Conservation (phyloP, 495 filamentous ascomycete species). For the Barbatosphaeria neglecta region DNA sequence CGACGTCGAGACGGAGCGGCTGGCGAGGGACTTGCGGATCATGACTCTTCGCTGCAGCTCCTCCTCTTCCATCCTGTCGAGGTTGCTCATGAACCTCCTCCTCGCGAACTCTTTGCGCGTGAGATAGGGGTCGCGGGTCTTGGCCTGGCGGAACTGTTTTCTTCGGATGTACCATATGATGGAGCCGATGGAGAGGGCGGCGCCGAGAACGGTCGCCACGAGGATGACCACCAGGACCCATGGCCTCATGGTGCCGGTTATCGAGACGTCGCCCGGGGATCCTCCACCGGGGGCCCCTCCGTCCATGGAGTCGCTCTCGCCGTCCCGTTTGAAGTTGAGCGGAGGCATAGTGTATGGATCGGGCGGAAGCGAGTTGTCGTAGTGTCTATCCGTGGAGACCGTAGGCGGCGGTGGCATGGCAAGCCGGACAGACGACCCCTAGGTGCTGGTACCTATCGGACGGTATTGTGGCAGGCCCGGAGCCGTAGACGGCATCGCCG, state of each 20-base stretch:
- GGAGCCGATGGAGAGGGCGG: not conserved
- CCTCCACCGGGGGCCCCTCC: not conserved
- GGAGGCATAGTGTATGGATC: not conserved
- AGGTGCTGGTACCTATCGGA: too few species aligned
- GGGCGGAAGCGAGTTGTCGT: not conserved
- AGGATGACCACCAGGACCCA: not conserved
- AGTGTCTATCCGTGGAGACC: not conserved
- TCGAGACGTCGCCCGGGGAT: not conserved
- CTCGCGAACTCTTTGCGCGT: not conserved
- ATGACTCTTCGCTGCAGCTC: constrained; percentile 28
- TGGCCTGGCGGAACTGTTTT: not conserved
- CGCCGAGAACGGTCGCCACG: not conserved
- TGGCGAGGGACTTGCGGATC: constrained; percentile 36
- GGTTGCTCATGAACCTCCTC: constrained; percentile 12
- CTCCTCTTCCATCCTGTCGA: constrained; percentile 16
- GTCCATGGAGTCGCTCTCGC: not conserved
- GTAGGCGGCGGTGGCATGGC: not conserved
- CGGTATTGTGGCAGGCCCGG: too few species aligned
- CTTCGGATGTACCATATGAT: not conserved
- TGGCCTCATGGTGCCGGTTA: not conserved
- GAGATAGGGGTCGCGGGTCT: not conserved
- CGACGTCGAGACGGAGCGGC: constrained; percentile 12
- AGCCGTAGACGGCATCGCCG: too few species aligned
- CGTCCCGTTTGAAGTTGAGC: not conserved
- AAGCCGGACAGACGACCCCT: too few species aligned